phyloP scores from a whole-genome alignment of 148 eudicot species.

The Rheum nobile region DNA sequence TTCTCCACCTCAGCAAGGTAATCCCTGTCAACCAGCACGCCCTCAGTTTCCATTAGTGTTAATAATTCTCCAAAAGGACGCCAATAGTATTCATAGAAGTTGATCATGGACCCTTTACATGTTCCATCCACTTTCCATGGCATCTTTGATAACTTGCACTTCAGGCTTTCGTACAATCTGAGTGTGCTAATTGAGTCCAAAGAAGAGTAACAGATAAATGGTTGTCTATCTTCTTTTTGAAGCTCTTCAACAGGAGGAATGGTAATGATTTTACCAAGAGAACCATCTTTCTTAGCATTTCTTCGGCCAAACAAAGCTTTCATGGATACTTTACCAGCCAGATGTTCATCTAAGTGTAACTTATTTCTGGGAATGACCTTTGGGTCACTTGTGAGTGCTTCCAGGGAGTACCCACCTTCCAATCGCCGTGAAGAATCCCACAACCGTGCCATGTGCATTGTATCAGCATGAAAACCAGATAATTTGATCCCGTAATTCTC shows the following conservation, averaged over 20 bases:
- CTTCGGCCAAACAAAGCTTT: slow-evolving; percentile 79
- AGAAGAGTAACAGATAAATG: slow-evolving; percentile 89
- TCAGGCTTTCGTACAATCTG: slow-evolving; percentile 73
- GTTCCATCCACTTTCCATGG: slow-evolving; percentile 53
- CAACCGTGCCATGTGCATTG: slow-evolving; percentile 98
- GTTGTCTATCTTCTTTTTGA: slow-evolving; percentile 53
- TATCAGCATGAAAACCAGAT: slow-evolving; percentile 94
- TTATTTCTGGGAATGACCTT: slow-evolving; percentile 37
- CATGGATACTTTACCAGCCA: slow-evolving; percentile 82
- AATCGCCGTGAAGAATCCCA: slow-evolving; percentile 84
- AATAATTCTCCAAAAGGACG: slow-evolving; percentile 91
- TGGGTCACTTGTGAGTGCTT: slow-evolving; percentile 71
- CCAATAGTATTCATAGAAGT: slow-evolving; percentile 68
- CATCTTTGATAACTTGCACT: slow-evolving; percentile 40
- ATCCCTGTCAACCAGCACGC: slow-evolving; percentile 79
- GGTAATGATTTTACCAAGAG: slow-evolving; percentile 59
- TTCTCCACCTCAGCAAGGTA: slow-evolving; percentile 82
- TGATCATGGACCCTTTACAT: slow-evolving; percentile 47
- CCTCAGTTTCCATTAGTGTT: slow-evolving; percentile 87
- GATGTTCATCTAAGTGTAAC: slow-evolving; percentile 24
- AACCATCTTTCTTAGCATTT: slow-evolving; percentile 74
- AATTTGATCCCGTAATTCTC: slow-evolving; percentile 73
- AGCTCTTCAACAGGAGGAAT: slow-evolving; percentile 80
- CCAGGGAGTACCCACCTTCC: slow-evolving; percentile 89
- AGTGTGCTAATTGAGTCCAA: slow-evolving; percentile 86